Conservation (phyloP, 257 asterid genomes). For the Capsicum pubescens region DNA sequence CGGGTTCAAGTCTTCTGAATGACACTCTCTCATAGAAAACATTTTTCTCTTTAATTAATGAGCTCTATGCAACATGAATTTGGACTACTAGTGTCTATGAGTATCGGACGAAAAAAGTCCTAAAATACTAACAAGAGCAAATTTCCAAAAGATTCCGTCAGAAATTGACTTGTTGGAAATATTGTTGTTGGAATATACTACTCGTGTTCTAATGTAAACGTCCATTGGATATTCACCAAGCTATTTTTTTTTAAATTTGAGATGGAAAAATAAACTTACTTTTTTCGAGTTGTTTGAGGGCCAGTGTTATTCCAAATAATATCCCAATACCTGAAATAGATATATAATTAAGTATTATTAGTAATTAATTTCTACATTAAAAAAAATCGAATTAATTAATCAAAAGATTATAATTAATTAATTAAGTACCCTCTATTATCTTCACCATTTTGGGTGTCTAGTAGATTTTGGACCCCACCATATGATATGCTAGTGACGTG, state of each 20-base stretch:
- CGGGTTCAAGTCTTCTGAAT: not conserved
- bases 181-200: not conserved
- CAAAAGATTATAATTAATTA: not conserved
- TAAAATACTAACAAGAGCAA: not conserved
- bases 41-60: not conserved
- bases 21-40: not conserved
- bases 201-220: not conserved
- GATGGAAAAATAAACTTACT: constrained; percentile 26
- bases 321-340: constrained; percentile 57
- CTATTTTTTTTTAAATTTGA: not conserved
- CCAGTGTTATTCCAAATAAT: constrained; percentile 47
- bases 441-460: constrained; percentile 38
- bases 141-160: not conserved
- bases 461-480: constrained; percentile 54
- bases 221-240: not conserved
- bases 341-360: not conserved
- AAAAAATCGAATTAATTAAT: not conserved
- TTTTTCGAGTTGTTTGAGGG: constrained; percentile 26
- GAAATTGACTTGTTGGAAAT: not conserved
- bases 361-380: not conserved
- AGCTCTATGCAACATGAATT: not conserved
- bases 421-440: constrained; percentile 53
- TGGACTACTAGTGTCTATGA: accelerated
- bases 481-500: constrained; percentile 44
- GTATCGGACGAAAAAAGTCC: not conserved